Evolutionary conservation across 768 basidiomycete species (phyloP).

Genomic region (Phaeolepiota aurea): DNA sequence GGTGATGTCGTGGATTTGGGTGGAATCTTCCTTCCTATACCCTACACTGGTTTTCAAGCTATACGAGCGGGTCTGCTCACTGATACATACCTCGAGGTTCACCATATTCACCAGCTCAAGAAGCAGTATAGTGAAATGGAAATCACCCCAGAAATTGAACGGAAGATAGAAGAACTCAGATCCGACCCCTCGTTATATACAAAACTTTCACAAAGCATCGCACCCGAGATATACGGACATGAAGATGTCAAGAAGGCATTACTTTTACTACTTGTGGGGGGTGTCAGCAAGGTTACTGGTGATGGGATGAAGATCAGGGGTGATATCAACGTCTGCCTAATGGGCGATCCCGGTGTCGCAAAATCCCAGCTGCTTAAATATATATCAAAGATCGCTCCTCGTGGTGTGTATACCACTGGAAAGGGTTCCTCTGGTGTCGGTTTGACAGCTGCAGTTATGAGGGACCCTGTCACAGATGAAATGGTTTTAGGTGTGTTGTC

Average conservation of each 20-base stretch:
- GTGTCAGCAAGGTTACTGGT: slow-evolving; percentile 89
- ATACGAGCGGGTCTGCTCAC: slow-evolving; percentile 93
- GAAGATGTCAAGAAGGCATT: slow-evolving; percentile 96
- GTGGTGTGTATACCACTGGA: slow-evolving; percentile 97
- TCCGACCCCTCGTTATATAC: slow-evolving; percentile 76
- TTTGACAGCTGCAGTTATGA: slow-evolving; percentile 97
- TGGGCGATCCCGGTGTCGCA: slow-evolving; percentile 99
- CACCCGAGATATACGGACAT: slow-evolving; percentile 98
- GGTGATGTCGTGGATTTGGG: slow-evolving; percentile 93
- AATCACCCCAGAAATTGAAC: slow-evolving; percentile 75
- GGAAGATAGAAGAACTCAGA: slow-evolving; percentile 58
- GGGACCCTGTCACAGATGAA: slow-evolving; percentile 98
- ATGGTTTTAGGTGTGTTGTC: slow-evolving; percentile 85
- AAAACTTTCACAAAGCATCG: slow-evolving; percentile 87
- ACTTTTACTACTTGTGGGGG: slow-evolving; percentile 86
- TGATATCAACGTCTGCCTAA: slow-evolving; percentile 93
- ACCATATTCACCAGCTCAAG: slow-evolving; percentile 89
- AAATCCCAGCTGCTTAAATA: slow-evolving; percentile 97
- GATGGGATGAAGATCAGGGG: slow-evolving; percentile 99
- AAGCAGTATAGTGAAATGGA: slow-evolving; percentile 97
- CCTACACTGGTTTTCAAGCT: slow-evolving; percentile 96
- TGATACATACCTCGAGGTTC: slow-evolving; percentile 92
- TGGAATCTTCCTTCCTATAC: slow-evolving; percentile 96
- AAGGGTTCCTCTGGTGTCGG: slow-evolving; percentile 98
- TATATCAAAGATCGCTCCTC: slow-evolving; percentile 95